A percentile compares a stretch with the other conserved stretches of the same genome.
Conservation (phyloP, 78 protist genomes). For the Dictyostelium brefeldianum region DNA sequence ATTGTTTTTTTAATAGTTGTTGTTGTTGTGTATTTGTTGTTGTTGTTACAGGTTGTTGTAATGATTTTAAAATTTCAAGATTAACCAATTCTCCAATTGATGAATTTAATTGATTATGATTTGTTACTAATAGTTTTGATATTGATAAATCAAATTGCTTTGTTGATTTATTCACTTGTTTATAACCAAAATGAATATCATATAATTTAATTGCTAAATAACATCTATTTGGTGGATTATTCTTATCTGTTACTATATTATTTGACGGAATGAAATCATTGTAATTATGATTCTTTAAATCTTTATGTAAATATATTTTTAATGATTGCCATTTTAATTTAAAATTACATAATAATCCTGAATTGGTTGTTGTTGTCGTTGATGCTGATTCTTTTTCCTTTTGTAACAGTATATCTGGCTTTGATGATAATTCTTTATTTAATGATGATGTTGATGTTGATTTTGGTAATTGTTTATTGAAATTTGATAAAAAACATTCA, state of each 20-base stretch:
- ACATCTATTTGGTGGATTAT: conserved; percentile 9
- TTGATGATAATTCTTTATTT: not conserved
- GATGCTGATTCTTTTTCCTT: not conserved
- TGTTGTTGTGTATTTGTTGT: not conserved
- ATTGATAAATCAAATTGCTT: not conserved
- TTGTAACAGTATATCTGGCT: not conserved
- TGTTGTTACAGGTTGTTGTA: not conserved
- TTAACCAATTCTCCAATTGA: not conserved
- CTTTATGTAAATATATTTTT: conserved; percentile 5
- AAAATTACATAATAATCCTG: not conserved
- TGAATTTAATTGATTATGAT: not conserved
- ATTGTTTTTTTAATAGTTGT: not conserved
- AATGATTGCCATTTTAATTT: conserved; percentile 29
- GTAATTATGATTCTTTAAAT: not conserved
- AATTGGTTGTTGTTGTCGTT: not conserved
- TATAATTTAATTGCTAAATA: not conserved
- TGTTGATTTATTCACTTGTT: not conserved
- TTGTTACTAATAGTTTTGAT: not conserved
- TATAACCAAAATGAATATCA: not conserved
- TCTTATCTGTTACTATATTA: not conserved
- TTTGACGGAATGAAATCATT: not conserved
- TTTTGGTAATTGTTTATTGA: not conserved
- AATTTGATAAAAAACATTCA: conserved; percentile 2
- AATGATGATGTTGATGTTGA: not conserved
- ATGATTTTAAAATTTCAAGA: not conserved